Base-by-base conservation (phyloP, 2,329 filamentous ascomycete genomes). In the Fusarium verrucosum region DNA sequence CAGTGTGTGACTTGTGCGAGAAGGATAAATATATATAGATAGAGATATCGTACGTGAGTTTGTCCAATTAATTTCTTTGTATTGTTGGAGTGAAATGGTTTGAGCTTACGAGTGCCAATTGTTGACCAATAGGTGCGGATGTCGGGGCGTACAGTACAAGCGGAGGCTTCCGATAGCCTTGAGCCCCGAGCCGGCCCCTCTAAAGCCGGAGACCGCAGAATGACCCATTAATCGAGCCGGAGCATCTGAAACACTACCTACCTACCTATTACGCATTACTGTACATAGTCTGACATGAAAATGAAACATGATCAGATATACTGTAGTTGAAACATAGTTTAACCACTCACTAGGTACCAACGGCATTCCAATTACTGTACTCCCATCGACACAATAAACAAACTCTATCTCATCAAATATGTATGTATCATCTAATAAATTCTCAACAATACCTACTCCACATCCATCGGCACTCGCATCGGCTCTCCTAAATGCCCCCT, bases 161-260 rank as follows among this genome's bases (percentile, higher is more conserved):
- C 52, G 43, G 46, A 53, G 44, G 57, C 10, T 41, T 42, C 25
- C 51, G 56, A 58, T 30, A 52, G 45, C 55, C 35, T 42, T 17
- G 28, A 36, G 10, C 42, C 42, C 60, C 60, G 60, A 64, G 59
- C 47, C 60, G 60, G 60, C 52, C 60, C 42, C 58, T 62, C 58
- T 33, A 50, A n/a, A 62, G 50, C 37, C 58, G 50, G 43, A 36
- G 11, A 50, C 38, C 35, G 25, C 55, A 49, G 38, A 60, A 38
- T 25, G 22, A 43, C 54, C 40, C 40, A 33, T 53, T 40, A 50
- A 22, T 32, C 5, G 40, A 33, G 33, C 17, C 38, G 30, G 26
- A 38, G 19, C 28, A 51, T 42, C 25, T 42, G 10, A 58, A 46
- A 58, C 42, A 58, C 46, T 38, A 5, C 32, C 26, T 1, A n/a